Percentiles rank a stretch among this genome's conserved stretches.
Conservation (phyloP, 1,284 basidiomycete genomes). For the Inonotus hispidus region DNA sequence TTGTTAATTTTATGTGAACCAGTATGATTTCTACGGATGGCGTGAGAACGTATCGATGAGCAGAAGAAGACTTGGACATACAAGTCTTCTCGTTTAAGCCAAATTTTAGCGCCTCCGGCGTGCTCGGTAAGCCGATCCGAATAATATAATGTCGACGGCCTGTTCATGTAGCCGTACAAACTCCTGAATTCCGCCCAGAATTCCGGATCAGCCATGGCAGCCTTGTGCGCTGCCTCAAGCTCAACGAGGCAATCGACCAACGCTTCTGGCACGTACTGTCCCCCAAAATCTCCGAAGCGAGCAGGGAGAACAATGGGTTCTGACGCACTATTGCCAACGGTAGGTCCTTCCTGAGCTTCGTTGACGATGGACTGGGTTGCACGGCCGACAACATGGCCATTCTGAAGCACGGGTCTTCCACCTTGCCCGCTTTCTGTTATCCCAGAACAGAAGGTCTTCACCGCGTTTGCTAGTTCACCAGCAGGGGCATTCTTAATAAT, state of each 20-base stretch:
- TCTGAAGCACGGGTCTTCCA: conserved; percentile 29
- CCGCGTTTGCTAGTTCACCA: conserved; percentile 49
- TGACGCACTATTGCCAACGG: conserved; percentile 28
- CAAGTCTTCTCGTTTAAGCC: conserved; percentile 97
- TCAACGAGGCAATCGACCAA: conserved; percentile 88
- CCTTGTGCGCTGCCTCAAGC: conserved; percentile 86
- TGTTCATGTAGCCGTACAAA: conserved; percentile 85
- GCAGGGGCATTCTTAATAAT: conserved; percentile 67
- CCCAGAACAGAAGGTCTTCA: conserved; percentile 72
- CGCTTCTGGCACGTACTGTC: conserved; percentile 95
- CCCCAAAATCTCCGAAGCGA: conserved; percentile 94
- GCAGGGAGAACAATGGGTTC: conserved; percentile 57
- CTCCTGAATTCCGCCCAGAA: conserved; percentile 93
- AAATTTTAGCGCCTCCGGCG: conserved; percentile 84
- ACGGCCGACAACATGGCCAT: conserved; percentile 24
- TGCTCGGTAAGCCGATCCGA: conserved; percentile 65
- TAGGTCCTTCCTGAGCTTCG: conserved; percentile 28
- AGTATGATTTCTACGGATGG: conserved; percentile 73
- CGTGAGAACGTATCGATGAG: conserved; percentile 9
- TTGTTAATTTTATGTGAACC: conserved; percentile 98
- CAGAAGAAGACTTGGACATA: conserved; percentile 34
- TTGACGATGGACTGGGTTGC: conserved; percentile 22
- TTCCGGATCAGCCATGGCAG: conserved; percentile 80
- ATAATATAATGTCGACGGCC: conserved; percentile 65
- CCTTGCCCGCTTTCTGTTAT: conserved; percentile 59